phyloP scores from a whole-genome alignment of 208 protist genomes.

The Kentomonas sorsogonicus region DNA sequence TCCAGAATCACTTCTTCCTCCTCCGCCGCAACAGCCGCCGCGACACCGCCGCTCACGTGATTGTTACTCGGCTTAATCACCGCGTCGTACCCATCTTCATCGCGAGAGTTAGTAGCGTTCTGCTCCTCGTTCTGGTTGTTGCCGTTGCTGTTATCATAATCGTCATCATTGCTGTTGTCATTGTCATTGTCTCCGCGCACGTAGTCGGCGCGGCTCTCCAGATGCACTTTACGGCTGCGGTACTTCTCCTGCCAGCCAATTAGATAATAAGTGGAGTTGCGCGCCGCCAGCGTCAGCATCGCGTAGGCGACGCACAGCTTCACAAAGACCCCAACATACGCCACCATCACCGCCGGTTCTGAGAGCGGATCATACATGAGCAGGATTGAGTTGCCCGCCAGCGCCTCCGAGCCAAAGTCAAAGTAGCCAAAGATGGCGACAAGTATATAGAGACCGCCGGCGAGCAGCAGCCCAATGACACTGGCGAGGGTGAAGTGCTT shows the following conservation, averaged over 20 bases:
- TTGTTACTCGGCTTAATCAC: neutral
- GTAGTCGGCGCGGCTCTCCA: neutral
- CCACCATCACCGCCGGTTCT: slow-evolving; percentile 20
- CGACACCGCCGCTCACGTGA: slow-evolving; percentile 13
- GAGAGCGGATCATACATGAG: slow-evolving; percentile 27
- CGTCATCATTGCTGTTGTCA: no score
- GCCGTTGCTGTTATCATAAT: no score
- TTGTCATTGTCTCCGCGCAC: neutral
- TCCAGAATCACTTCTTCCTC: no score
- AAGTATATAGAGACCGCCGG: slow-evolving; percentile 27
- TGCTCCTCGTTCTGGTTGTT: no score
- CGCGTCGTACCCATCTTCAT: no score
- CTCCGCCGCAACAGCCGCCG: no score
- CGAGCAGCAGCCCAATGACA: slow-evolving; percentile 25
- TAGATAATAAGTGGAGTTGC: slow-evolving; percentile 29
- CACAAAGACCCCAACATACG: slow-evolving; percentile 26
- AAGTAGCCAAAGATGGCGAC: slow-evolving; percentile 34
- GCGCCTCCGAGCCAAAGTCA: slow-evolving; percentile 27
- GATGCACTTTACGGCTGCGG: neutral
- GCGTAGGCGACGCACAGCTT: slow-evolving; percentile 31
- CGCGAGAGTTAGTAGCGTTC: no score
- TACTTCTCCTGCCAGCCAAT: slow-evolving; percentile 17
- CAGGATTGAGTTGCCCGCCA: slow-evolving; percentile 21
- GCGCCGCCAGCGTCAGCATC: slow-evolving; percentile 18
- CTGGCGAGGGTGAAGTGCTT: slow-evolving; percentile 22